Percentiles rank a stretch among this genome's conserved stretches.
phyloP scores from a whole-genome alignment of 345 rosid species.

The Ceriops zippeliana region DNA sequence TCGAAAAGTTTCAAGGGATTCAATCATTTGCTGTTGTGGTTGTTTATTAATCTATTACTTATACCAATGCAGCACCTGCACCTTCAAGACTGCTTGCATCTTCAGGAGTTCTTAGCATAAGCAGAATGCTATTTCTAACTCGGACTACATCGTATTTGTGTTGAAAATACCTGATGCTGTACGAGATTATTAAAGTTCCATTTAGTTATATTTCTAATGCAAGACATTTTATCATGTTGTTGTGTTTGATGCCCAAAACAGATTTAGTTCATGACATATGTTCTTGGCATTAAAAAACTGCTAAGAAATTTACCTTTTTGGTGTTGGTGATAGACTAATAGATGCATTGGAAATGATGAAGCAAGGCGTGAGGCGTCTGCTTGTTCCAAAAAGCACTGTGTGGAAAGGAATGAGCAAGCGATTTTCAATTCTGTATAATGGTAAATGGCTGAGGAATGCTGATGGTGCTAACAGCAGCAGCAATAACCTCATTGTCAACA shows the following conservation, averaged over 20 bases:
- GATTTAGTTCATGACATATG: not conserved
- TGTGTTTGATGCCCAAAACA: not conserved
- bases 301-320: not conserved
- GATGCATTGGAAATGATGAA: conserved; percentile 99
- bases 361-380: conserved; percentile 89
- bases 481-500: conserved; percentile 38
- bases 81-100: too few relatives aligned
- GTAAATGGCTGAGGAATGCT: conserved; percentile 85
- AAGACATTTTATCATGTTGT: not conserved
- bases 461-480: conserved; percentile 53
- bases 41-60: too few relatives aligned
- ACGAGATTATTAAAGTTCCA: too few relatives aligned
- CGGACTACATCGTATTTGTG: too few relatives aligned
- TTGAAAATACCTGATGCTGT: too few relatives aligned
- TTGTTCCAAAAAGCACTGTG: conserved; percentile 64
- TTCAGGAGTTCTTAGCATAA: too few relatives aligned
- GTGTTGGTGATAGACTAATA: conserved; percentile 53
- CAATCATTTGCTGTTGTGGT: too few relatives aligned
- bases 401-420: conserved; percentile 99
- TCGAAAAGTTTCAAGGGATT: too few relatives aligned
- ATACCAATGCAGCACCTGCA: too few relatives aligned
- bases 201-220: not conserved
- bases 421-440: conserved; percentile 76
- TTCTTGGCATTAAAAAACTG: not conserved
- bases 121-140: too few relatives aligned